phyloP scores from a whole-genome alignment of 164 flowering plant genomes.

The Amborella trichopoda region DNA sequence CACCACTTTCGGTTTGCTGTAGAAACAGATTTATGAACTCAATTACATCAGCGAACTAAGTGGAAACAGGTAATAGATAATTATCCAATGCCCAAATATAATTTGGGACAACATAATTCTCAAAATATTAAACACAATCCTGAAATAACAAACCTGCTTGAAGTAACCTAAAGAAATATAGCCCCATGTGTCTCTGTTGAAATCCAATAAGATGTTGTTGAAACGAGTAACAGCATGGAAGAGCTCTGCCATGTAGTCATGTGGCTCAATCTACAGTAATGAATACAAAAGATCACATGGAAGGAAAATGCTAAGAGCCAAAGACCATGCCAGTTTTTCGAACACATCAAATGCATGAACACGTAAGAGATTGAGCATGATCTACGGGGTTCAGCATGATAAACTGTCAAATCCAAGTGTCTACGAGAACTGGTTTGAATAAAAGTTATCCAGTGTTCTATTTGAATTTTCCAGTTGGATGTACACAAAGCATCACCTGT shows the following conservation, averaged over 20 bases:
- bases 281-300: background rate
- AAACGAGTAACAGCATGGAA: constrained; percentile 54
- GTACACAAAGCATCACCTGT: no score
- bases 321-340: no score
- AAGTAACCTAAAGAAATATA: constrained; percentile 81
- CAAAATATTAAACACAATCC: no score
- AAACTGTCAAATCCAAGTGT: background rate
- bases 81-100: no score
- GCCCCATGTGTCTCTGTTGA: constrained; percentile 83
- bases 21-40: no score
- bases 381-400: background rate
- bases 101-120: no score
- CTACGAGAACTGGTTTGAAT: no score
- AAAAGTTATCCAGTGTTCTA: no score
- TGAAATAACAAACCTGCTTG: constrained; percentile 53
- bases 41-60: no score
- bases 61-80: no score
- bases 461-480: no score
- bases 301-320: no score
- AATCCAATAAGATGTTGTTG: constrained; percentile 76
- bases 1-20: constrained; percentile 91
- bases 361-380: background rate
- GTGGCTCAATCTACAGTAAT: constrained; percentile 77
- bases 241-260: constrained; percentile 89
- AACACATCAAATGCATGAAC: background rate